Evolutionary conservation across 164 flowering plant genomes (phyloP).

Genomic region (Liquidambar formosana): DNA sequence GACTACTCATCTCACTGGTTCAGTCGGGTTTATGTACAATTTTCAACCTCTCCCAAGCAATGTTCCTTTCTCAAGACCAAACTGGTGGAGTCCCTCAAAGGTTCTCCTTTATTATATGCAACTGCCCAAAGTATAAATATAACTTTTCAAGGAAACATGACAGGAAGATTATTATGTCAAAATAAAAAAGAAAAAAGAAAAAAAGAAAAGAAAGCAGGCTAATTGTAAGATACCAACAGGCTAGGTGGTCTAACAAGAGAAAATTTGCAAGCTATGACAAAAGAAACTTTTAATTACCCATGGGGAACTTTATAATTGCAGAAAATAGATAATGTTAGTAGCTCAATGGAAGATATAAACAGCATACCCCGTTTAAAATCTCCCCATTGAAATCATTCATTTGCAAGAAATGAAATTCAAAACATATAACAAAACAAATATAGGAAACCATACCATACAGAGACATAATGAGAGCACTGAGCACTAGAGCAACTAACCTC

Average conservation of each 20-base stretch:
- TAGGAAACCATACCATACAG: slow-evolving; percentile 16
- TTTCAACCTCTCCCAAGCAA: background rate
- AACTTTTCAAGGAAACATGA: too few species aligned
- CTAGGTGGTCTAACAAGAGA: too few species aligned
- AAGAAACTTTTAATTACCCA: slow-evolving; percentile 4
- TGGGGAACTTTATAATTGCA: background rate
- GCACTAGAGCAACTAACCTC: too few species aligned
- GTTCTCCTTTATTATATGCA: too few species aligned
- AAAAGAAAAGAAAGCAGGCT: too few species aligned
- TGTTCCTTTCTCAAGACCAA: background rate
- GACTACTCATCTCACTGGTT: background rate
- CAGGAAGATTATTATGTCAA: too few species aligned
- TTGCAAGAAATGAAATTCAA: slow-evolving; percentile 10
- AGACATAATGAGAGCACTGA: too few species aligned
- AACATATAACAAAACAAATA: slow-evolving; percentile 19
- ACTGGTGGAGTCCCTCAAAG: background rate
- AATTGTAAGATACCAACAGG: too few species aligned
- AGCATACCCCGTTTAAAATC: slow-evolving; percentile 17
- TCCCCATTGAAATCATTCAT: slow-evolving; percentile 27
- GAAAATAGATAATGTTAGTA: slow-evolving; percentile 12
- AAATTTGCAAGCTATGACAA: background rate
- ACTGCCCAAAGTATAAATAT: too few species aligned
- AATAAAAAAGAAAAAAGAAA: too few species aligned
- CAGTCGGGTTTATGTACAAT: background rate
- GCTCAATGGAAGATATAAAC: slow-evolving; percentile 19